Evolutionary conservation across 2,329 filamentous ascomycete species (phyloP), one percentile per base, ranked within the genome.

Genomic region (Paramyrothecium sp.): DNA sequence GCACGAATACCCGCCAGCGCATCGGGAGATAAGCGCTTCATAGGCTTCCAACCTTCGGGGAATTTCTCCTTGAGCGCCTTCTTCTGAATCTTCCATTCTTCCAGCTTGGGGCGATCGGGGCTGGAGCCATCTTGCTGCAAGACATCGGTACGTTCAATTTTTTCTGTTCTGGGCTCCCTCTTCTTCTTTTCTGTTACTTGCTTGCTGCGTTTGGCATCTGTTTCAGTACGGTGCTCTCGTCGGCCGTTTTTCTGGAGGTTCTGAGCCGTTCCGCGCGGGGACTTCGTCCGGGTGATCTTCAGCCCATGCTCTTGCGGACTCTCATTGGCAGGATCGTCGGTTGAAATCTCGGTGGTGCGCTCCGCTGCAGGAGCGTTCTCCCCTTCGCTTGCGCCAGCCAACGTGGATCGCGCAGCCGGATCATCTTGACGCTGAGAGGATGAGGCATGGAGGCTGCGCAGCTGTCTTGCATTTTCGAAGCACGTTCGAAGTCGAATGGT

Each of bases 21-120:
- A 72, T 98, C 94, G 0, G 95, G 95, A 0, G 95, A 98, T 11
- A 99, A 82, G 58, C 88, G 88, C 73, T 96, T 97, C 52, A 84
- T 83, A 30, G 95, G 94, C 26, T 82, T 81, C 93, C 94, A 99
- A 11, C 88, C 86, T 8, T 88, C 84, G 2, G 86, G 86, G 62
- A 97, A 95, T 68, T 98, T 99, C 59, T 84, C 74, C 65, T 88
- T 84, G 38, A 96, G 74, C 0, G 87, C 89, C 2, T 77, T 77
- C 71, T 97, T 97, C 63, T 97, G 89, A 16, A 84, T 71, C 69
- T 85, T 81, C 95, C 95, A 98, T 3, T 67, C 58, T 61, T 87
- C 82, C 3, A 67, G 71, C 57, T 73, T 61, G 19, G 60, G 58
- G 30, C 55, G 55, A 16, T 60, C 56, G 34, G 61, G 57, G 20